Evolutionary conservation across 495 filamentous ascomycete species (phyloP).

Genomic region (Penicillium parvum): DNA sequence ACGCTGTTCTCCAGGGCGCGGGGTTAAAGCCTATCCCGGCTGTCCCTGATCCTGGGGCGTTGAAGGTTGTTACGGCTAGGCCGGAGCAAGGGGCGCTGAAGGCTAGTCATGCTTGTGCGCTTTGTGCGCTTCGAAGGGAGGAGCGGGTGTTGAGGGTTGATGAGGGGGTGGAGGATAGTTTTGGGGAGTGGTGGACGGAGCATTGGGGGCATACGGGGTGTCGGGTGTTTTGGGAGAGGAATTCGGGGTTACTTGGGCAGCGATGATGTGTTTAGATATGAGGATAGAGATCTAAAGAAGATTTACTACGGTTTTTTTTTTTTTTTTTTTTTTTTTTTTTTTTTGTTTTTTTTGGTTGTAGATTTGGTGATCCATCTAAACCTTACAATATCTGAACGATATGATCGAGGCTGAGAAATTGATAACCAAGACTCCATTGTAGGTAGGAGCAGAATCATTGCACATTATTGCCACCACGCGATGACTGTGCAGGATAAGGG

Average conservation of each 20-base stretch:
- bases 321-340: no score
- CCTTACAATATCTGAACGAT: no score
- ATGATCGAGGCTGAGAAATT: no score
- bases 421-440: no score
- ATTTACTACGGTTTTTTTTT: no score
- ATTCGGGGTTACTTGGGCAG: slow-evolving; percentile 60
- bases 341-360: no score
- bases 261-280: slow-evolving; percentile 40
- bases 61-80: slow-evolving; percentile 50
- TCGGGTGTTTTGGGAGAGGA: slow-evolving; percentile 76
- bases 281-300: neutral
- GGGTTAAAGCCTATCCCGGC: slow-evolving; percentile 56
- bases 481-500: neutral
- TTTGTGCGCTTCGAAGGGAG: slow-evolving; percentile 84
- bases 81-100: slow-evolving; percentile 56
- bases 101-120: slow-evolving; percentile 71
- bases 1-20: slow-evolving; percentile 33
- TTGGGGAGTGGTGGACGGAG: slow-evolving; percentile 94
- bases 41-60: slow-evolving; percentile 55
- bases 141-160: slow-evolving; percentile 76
- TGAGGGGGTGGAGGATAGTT: slow-evolving; percentile 71
- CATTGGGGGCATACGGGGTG: slow-evolving; percentile 84
- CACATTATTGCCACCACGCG: neutral
- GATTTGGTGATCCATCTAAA: no score
- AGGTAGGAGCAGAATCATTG: neutral